A percentile compares a stretch with the other conserved stretches of the same genome.
Evolutionary conservation across 1,284 basidiomycete genomes (phyloP).

Genomic region (Cerioporus squamosus): DNA sequence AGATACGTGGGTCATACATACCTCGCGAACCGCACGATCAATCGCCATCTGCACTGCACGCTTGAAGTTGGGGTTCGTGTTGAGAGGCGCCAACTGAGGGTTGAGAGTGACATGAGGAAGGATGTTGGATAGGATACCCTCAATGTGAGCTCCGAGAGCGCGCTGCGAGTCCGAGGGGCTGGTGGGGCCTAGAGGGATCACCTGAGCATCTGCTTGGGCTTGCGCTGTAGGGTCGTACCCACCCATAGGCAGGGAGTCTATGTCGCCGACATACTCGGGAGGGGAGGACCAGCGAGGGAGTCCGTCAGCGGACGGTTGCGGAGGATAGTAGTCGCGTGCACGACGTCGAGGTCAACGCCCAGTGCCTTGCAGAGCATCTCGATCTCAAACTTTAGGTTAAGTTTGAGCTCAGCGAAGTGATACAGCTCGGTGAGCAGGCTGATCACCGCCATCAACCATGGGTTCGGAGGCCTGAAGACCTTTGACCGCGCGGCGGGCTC

Average conservation of each 20-base stretch:
- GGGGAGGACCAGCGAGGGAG: slow-evolving; percentile 52
- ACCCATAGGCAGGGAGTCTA: slow-evolving; percentile 72
- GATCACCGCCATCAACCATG: slow-evolving; percentile 97
- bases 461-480: slow-evolving; percentile 96
- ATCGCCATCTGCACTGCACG: slow-evolving; percentile 91
- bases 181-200: slow-evolving; percentile 59
- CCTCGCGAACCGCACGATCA: slow-evolving; percentile 94
- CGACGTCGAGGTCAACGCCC: slow-evolving; percentile 84
- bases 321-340: slow-evolving; percentile 87
- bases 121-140: slow-evolving; percentile 79
- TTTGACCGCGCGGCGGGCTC: slow-evolving; percentile 89
- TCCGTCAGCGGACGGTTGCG: slow-evolving; percentile 69
- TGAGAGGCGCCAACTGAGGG: slow-evolving; percentile 71
- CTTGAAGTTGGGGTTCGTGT: slow-evolving; percentile 86
- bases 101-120: slow-evolving; percentile 82
- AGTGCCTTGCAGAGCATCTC: slow-evolving; percentile 96
- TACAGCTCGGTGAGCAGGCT: slow-evolving; percentile 94
- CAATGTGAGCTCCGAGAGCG: slow-evolving; percentile 71
- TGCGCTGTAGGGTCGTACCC: slow-evolving; percentile 60
- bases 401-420: slow-evolving; percentile 94
- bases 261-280: slow-evolving; percentile 74
- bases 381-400: slow-evolving; percentile 99
- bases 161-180: slow-evolving; percentile 64
- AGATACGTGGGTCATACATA: slow-evolving; percentile 35
- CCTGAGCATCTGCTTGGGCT: slow-evolving; percentile 56